Base-by-base conservation (phyloP, 1,284 basidiomycete genomes). In the Boletus mariae region DNA sequence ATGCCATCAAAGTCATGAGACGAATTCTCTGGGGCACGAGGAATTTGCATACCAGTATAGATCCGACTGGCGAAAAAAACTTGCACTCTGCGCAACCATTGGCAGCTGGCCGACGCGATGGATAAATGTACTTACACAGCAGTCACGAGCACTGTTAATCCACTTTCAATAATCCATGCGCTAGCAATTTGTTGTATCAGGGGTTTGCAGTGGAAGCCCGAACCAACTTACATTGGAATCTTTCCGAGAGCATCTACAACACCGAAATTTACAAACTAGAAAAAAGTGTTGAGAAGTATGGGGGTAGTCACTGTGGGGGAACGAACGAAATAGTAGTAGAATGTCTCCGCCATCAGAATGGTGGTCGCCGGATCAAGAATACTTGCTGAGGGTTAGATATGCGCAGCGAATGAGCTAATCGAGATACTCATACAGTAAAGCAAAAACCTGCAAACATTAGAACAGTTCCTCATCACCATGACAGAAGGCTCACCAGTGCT, bases 321-420 rank as follows among this genome's bases (percentile, higher is more conserved):
- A 61, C 59, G 37, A 15, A 61, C 59, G 32, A 61, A 61, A 47
- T 61, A 63, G 29, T 58, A 44, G 34, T 59, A 61, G 17, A 61
- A 51, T 2, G 59, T 63, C 29, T 47, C 31, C 3, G 59, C 59
- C 56, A 61, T 61, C 15, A 63, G 32, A 41, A 61, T 2, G 44
- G 59, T 61, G n/a, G 61, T 53, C 29, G 61, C 46, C 31, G 59
- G 58, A 47, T 61, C 59, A 45, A 61, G 42, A 41, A 61, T 35
- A 34, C 59, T 61, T 46, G 45, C 7, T 28, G 47, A 20, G 23
- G 15, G 41, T 61, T 34, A 61, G 56, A 44, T 15, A 13, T 4
- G 40, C 17, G 35, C 15, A 32, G 25, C 28, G 20, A 17, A 34
- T 1, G 6, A 11, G 26, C 15, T 29, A 17, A 35, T 49, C 37